A percentile compares a stretch with the other conserved stretches of the same genome.
phyloP scores from a whole-genome alignment of 2,329 filamentous ascomycete species.

The Phoma sp. region DNA sequence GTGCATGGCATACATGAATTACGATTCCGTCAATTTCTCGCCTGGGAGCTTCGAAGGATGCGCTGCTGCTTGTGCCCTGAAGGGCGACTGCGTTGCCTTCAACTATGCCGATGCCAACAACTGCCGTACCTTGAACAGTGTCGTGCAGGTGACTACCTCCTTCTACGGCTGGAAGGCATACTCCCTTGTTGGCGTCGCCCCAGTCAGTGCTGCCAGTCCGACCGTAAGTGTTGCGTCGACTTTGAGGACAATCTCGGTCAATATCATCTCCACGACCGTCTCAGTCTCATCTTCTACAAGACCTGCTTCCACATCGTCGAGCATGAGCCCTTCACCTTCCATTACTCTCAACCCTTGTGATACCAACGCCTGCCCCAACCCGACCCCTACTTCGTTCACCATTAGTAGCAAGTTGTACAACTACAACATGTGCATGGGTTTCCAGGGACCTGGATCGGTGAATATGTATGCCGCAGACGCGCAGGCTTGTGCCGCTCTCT shows the following conservation, averaged over 20 bases:
- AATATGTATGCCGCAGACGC: background rate
- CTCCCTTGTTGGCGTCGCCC: background rate
- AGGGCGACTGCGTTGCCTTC: background rate
- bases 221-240: background rate
- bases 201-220: background rate
- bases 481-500: background rate
- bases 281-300: background rate
- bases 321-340: background rate
- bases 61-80: background rate
- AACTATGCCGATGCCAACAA: background rate
- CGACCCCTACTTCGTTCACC: background rate
- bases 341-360: background rate
- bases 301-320: background rate
- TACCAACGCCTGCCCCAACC: constrained; percentile 3
- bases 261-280: background rate
- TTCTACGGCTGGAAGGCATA: constrained; percentile 4
- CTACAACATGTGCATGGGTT: constrained; percentile 1
- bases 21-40: background rate
- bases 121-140: background rate
- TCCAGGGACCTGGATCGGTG: background rate
- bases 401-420: constrained; percentile 2
- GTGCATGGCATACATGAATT: background rate
- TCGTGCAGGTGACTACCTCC: background rate
- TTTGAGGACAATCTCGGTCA: background rate
- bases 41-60: background rate